phyloP scores from a whole-genome alignment of 331 rosid genomes.

The Pyracantha coccinea region DNA sequence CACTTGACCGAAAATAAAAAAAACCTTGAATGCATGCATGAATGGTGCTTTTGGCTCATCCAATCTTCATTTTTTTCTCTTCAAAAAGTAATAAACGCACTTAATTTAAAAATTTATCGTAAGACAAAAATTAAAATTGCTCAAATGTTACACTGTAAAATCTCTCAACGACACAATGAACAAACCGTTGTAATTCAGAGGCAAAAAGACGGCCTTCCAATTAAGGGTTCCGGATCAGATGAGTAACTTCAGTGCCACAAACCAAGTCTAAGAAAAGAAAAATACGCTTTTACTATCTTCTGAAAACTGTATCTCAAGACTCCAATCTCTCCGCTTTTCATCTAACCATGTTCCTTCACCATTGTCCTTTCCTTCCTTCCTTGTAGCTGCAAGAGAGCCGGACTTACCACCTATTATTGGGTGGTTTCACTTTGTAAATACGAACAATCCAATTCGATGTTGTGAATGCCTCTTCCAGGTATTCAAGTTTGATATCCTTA shows the following conservation, averaged over 20 bases:
- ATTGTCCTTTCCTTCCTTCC: conserved; percentile 4
- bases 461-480: conserved; percentile 97
- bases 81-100: not conserved
- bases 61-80: not conserved
- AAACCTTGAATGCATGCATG: no score
- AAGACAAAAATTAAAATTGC: not conserved
- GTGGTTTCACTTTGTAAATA: conserved; percentile 97
- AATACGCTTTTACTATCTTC: conserved; percentile 27
- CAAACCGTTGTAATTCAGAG: conserved; percentile 9
- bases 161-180: conserved; percentile 13
- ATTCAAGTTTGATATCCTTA: conserved; percentile 85
- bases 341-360: conserved; percentile 27
- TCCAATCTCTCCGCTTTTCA: conserved; percentile 33
- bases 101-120: not conserved
- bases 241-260: conserved; percentile 30
- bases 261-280: conserved; percentile 21
- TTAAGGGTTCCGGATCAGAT: conserved; percentile 6
- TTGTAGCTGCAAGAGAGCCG: not conserved
- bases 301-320: conserved; percentile 20
- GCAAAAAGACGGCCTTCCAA: not conserved
- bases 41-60: no score
- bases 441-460: conserved; percentile 99
- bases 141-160: conserved; percentile 7
- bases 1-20: no score
- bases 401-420: conserved; percentile 84